These are phyloP conservation scores for Cinnamomum micranthum DNA, from an alignment of 164 flowering plant genomes.

Conservation along the genomic window DNA sequence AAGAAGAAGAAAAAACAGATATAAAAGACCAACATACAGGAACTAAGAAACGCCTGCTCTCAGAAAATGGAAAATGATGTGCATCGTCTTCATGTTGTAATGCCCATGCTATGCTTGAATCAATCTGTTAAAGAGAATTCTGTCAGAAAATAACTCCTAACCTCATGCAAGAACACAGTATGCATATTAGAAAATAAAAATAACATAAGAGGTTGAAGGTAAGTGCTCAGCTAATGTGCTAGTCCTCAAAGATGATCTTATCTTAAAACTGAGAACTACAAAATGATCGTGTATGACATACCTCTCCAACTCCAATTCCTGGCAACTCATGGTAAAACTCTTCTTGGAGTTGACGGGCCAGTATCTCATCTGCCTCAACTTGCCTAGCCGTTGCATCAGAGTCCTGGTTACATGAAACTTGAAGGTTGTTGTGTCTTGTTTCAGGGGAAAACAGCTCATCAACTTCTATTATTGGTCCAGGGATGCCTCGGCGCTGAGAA, in stretches of 20 bases:
- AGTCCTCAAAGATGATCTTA: background rate
- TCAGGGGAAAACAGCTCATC: conserved; percentile 44
- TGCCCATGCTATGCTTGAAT: conserved; percentile 53
- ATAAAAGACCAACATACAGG: conserved; percentile 38
- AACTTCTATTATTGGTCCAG: conserved; percentile 40
- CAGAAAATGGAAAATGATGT: conserved; percentile 22
- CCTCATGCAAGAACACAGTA: conserved; percentile 4
- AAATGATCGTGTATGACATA: conserved; percentile 10
- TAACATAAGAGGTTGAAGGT: background rate
- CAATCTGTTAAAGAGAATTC: conserved; percentile 39
- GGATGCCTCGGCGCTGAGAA: conserved; percentile 13
- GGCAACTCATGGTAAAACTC: conserved; percentile 65
- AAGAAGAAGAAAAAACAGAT: background rate
- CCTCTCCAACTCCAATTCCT: conserved; percentile 43
- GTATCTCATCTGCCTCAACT: conserved; percentile 78
- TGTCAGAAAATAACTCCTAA: conserved; percentile 4
- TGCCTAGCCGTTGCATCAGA: conserved; percentile 59
- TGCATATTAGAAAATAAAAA: background rate
- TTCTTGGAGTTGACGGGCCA: conserved; percentile 94
- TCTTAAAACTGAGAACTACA: background rate
- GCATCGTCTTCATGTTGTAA: conserved; percentile 54
- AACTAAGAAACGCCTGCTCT: conserved; percentile 18
- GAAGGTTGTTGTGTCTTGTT: conserved; percentile 8
- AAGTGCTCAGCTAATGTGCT: conserved; percentile 3
- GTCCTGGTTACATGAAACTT: conserved; percentile 18